Percentiles rank a stretch among this genome's conserved stretches.
These are phyloP conservation scores for Cercospora sp. DNA, from an alignment of 2,329 filamentous ascomycete genomes.

Conservation along the genomic window DNA sequence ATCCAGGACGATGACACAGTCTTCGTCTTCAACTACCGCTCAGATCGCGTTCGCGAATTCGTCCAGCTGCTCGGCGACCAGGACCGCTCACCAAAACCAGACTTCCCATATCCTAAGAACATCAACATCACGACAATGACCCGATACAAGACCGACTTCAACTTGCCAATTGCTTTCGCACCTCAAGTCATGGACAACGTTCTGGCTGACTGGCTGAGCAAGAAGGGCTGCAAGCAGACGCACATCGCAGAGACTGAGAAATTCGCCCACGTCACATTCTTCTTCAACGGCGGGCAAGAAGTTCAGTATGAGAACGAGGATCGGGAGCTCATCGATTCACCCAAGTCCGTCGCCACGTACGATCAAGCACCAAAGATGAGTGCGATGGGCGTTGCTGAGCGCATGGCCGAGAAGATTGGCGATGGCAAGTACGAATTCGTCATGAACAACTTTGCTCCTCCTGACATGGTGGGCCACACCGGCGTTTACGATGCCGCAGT, in stretches of 20 bases:
- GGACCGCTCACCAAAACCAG: constrained; percentile 84
- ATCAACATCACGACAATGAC: constrained; percentile 93
- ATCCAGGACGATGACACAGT: constrained; percentile 91
- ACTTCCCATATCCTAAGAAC: constrained; percentile 93
- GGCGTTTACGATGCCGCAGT: constrained; percentile 95
- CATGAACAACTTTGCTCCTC: constrained; percentile 99
- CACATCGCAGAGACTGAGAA: constrained; percentile 99
- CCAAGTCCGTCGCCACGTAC: constrained; percentile 86
- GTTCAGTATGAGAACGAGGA: constrained; percentile 91
- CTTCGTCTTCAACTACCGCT: constrained; percentile 99
- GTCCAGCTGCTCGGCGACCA: constrained; percentile 90
- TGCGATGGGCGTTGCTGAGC: constrained; percentile 82
- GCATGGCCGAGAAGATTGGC: constrained; percentile 80
- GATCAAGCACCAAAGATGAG: constrained; percentile 96
- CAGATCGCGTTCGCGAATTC: constrained; percentile 93
- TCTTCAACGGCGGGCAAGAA: constrained; percentile 99
- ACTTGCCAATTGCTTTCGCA: constrained; percentile 87
- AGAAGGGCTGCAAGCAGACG: constrained; percentile 86
- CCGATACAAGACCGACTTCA: constrained; percentile 93
- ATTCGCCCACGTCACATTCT: constrained; percentile 99
- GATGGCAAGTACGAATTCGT: constrained; percentile 91
- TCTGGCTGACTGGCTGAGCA: constrained; percentile 92
- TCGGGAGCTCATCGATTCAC: constrained; percentile 90
- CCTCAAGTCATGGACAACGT: constrained; percentile 97
- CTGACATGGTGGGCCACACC: constrained; percentile 99